Base-by-base conservation (phyloP, 1,284 basidiomycete species). In the Cutaneotrichosporon sp. region DNA sequence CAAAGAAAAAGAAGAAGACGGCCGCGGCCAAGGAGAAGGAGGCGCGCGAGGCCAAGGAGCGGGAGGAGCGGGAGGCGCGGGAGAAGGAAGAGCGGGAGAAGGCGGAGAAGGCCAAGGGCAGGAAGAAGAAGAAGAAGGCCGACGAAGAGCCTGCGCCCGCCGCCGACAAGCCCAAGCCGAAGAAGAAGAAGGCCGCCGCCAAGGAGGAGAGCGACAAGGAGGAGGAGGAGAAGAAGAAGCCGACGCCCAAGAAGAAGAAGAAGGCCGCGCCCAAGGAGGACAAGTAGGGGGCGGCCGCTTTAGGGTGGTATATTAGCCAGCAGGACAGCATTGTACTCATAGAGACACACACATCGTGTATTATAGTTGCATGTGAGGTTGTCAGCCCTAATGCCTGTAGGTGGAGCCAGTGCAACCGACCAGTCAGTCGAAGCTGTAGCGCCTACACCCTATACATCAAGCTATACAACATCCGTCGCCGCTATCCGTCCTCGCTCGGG, bases 121-220 rank as follows among this genome's bases (percentile, higher is more conserved):
- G 45, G 53, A 50, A 51, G 33, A 54, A 57, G 27, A 56, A 62
- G 42, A 43, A 57, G 42, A 38, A 52, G 56, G 29, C 27, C 31
- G 50, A 62, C 43, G 43, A 59, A 24, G 24, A 47, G 49, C 34
- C 36, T 10, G 27, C 38, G 1, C 14, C 22, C 14, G 53, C 38
- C 53, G 29, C 43, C 1, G 50, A 27, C 20, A 55, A 60, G 56
- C 50, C 42, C 36, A 46, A 59, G 43, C 45, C 49, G 14, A 56
- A 58, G 51, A 59, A 62, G 61, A 51, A 60, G 24, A 55, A 57
- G 58, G n/a, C n/a, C n/a, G n/a, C n/a, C n/a, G n/a, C n/a, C n/a
- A 29, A 47, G 18, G 47, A 42, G 42, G 29, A 59, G 43, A 29
- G 29, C 29, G 31, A 11, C 20, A 58, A 63, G 61, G 20, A 24